A percentile compares a stretch with the other conserved stretches of the same genome.
These are phyloP conservation scores for Sherardia arvensis DNA, from an alignment of 257 asterid species.

Conservation along the genomic window DNA sequence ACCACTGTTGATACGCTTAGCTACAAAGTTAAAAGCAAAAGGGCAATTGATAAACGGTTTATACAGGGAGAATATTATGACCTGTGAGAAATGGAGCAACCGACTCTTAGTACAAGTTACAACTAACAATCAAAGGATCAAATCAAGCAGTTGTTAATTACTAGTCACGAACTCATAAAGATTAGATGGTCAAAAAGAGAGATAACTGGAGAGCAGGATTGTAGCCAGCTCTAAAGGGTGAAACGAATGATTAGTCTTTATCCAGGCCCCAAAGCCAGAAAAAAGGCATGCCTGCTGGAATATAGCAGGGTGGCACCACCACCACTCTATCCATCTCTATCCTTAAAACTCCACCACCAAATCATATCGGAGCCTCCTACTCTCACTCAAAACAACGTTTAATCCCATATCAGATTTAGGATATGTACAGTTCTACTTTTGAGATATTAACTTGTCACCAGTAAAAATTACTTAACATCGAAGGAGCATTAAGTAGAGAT, in stretches of 20 bases:
- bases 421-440: no score
- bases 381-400: neutral
- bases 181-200: neutral
- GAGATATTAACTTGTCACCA: no score
- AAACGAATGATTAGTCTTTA: slow-evolving; percentile 18
- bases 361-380: neutral
- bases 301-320: slow-evolving; percentile 17
- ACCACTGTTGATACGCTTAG: neutral
- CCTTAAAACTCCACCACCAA: neutral
- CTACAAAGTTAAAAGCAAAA: neutral
- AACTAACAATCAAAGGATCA: slow-evolving; percentile 13
- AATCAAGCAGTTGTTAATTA: neutral
- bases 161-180: no score
- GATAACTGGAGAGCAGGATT: neutral
- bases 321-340: neutral
- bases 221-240: slow-evolving; percentile 25
- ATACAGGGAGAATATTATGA: neutral
- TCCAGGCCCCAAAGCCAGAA: slow-evolving; percentile 15
- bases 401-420: no score
- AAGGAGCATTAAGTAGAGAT: no score
- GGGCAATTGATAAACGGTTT: neutral
- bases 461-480: no score
- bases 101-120: slow-evolving; percentile 1
- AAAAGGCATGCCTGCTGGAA: slow-evolving; percentile 11
- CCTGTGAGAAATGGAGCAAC: neutral